A percentile compares a stretch with the other conserved stretches of the same genome.
phyloP scores from a whole-genome alignment of 257 asterid species.

The Ligustrum vulgare region DNA sequence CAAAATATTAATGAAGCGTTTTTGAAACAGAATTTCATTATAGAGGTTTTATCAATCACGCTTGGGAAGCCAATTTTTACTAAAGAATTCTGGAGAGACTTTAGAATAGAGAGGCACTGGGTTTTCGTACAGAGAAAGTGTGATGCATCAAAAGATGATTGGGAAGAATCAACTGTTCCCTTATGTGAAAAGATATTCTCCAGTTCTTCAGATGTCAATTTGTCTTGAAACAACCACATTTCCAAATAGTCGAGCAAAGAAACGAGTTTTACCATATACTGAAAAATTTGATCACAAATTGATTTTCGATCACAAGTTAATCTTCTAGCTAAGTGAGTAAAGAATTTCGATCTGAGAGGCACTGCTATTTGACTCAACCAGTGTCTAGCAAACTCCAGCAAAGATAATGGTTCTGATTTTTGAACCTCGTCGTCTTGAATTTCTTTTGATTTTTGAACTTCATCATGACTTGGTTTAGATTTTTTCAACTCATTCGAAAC shows the following conservation, averaged over 20 bases:
- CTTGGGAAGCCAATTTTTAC: constrained; percentile 33
- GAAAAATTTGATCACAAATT: constrained; percentile 30
- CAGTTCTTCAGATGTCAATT: constrained; percentile 34
- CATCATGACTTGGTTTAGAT: constrained; percentile 14
- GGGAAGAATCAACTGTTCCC: not conserved
- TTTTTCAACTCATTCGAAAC: constrained; percentile 31
- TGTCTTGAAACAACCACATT: constrained; percentile 34
- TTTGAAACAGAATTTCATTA: constrained; percentile 39
- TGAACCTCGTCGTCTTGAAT: constrained; percentile 13
- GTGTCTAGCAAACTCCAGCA: constrained; percentile 39
- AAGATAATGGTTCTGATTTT: constrained; percentile 22
- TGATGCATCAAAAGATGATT: constrained; percentile 13
- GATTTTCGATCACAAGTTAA: too few species aligned
- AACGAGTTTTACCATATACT: constrained; percentile 26
- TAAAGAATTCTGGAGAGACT: constrained; percentile 35
- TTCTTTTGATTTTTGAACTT: constrained; percentile 12
- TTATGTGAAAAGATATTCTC: constrained; percentile 30
- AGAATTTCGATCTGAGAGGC: constrained; percentile 34
- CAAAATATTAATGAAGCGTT: constrained; percentile 52
- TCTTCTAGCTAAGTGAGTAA: constrained; percentile 45
- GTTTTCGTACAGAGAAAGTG: constrained; percentile 22
- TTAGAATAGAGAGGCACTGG: constrained; percentile 32
- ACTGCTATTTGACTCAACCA: constrained; percentile 20
- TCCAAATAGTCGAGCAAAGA: constrained; percentile 32
- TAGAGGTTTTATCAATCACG: not conserved